Conservation (phyloP, 2,329 filamentous ascomycete species). For the Laburnicola sp. region DNA sequence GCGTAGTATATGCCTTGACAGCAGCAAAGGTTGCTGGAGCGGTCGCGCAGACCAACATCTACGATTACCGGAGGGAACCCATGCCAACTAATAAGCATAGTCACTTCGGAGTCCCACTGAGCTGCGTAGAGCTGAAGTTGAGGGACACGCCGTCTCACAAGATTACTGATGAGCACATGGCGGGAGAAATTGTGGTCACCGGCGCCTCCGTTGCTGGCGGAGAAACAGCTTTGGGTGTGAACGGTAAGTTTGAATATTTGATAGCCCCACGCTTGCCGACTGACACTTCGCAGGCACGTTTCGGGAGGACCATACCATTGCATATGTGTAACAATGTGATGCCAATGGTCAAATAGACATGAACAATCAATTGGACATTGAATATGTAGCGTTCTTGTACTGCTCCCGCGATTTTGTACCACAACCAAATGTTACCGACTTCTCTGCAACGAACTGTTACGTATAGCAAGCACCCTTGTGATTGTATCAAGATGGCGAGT, state of each 20-base stretch:
- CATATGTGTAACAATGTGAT: conserved; percentile 46
- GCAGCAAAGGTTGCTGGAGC: conserved; percentile 83
- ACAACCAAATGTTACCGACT: too few species aligned
- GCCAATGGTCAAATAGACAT: background rate
- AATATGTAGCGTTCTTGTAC: too few species aligned
- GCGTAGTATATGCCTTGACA: conserved; percentile 83
- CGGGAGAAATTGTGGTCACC: conserved; percentile 66
- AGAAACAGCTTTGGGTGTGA: conserved; percentile 65
- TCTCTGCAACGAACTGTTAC: too few species aligned
- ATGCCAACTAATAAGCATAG: conserved; percentile 47
- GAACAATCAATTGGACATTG: too few species aligned
- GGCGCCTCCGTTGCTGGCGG: conserved; percentile 74
- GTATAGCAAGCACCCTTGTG: too few species aligned
- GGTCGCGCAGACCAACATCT: conserved; percentile 82
- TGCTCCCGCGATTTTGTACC: too few species aligned
- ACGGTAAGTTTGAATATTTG: conserved; percentile 31
- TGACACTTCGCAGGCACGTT: conserved; percentile 59
- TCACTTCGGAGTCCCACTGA: conserved; percentile 83
- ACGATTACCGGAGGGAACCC: conserved; percentile 72
- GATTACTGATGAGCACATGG: conserved; percentile 61
- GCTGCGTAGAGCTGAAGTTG: conserved; percentile 76
- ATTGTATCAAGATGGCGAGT: too few species aligned
- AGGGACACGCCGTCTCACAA: conserved; percentile 63
- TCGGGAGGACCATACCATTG: conserved; percentile 72
- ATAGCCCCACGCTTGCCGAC: background rate